Percentiles rank a stretch among this genome's conserved stretches.
These are phyloP conservation scores for Coemansia sp. DNA, from an alignment of 192 early-diverging fungal genomes.

Conservation along the genomic window DNA sequence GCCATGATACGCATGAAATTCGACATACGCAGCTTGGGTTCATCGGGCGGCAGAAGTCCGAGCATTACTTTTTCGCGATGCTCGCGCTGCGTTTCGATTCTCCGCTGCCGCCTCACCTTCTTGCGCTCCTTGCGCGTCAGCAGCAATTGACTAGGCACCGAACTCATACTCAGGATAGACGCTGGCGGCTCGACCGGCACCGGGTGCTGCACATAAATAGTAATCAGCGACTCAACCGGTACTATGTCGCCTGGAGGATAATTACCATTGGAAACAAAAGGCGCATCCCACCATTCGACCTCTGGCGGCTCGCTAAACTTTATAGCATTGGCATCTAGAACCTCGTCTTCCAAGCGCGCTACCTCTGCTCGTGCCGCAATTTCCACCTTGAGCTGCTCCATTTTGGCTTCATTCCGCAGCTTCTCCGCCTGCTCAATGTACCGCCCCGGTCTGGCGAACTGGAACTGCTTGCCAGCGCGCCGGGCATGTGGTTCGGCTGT, in stretches of 20 bases:
- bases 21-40: slow-evolving; percentile 87
- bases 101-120: slow-evolving; percentile 87
- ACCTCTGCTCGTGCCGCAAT: slow-evolving; percentile 33
- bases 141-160: slow-evolving; percentile 37
- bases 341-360: slow-evolving; percentile 39
- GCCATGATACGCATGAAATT: slow-evolving; percentile 97
- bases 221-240: slow-evolving; percentile 59
- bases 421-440: slow-evolving; percentile 83
- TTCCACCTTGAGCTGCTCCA: slow-evolving; percentile 53
- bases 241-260: slow-evolving; percentile 67
- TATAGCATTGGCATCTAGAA: slow-evolving; percentile 45
- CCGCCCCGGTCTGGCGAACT: slow-evolving; percentile 83
- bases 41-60: slow-evolving; percentile 89
- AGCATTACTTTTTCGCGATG: slow-evolving; percentile 94
- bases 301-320: slow-evolving; percentile 69
- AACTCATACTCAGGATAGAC: slow-evolving; percentile 20
- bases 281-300: slow-evolving; percentile 98
- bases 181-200: slow-evolving; percentile 37
- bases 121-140: slow-evolving; percentile 76
- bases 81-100: slow-evolving; percentile 85
- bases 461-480: slow-evolving; percentile 57
- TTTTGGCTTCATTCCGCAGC: slow-evolving; percentile 68
- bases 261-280: slow-evolving; percentile 68
- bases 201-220: slow-evolving; percentile 44
- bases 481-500: slow-evolving; percentile 51